Percentiles rank a stretch among this genome's conserved stretches.
Evolutionary conservation across 257 asterid species (phyloP).

Genomic region (Solanum ossicruentum): DNA sequence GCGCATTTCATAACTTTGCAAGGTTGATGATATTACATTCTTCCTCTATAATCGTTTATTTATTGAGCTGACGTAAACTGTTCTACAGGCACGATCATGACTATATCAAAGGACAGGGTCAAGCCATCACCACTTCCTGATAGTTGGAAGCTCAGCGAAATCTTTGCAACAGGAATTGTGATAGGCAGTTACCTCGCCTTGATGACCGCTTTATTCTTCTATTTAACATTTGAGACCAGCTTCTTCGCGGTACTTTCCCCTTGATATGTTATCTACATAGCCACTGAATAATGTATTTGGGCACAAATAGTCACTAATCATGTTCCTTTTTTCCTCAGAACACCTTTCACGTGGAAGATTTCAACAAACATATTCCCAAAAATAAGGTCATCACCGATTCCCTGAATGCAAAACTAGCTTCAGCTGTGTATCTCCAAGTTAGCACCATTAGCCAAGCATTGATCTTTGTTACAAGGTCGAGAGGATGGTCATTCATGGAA

Average conservation of each 20-base stretch:
- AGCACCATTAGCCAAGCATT: constrained; percentile 63
- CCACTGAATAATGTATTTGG: neutral
- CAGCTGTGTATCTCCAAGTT: constrained; percentile 67
- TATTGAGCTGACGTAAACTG: neutral
- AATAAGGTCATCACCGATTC: constrained; percentile 4
- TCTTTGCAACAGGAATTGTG: constrained; percentile 48
- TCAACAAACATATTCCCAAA: constrained; percentile 21
- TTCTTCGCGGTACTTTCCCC: constrained; percentile 30
- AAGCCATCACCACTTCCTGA: constrained; percentile 61
- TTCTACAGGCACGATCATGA: constrained; percentile 52
- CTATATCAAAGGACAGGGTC: constrained; percentile 52
- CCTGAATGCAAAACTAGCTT: constrained; percentile 28
- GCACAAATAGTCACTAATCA: neutral
- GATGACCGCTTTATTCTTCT: constrained; percentile 48
- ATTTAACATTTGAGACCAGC: constrained; percentile 30
- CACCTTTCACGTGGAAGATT: constrained; percentile 28
- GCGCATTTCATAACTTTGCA: neutral
- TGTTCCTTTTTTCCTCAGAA: constrained; percentile 15
- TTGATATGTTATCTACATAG: neutral
- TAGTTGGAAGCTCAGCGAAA: constrained; percentile 49
- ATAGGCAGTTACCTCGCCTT: constrained; percentile 49
- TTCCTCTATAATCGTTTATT: neutral
- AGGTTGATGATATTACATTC: neutral
- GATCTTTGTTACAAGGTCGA: constrained; percentile 49
- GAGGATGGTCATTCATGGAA: constrained; percentile 47